phyloP scores from a whole-genome alignment of 495 filamentous ascomycete species.

The Filosporella fistucella region DNA sequence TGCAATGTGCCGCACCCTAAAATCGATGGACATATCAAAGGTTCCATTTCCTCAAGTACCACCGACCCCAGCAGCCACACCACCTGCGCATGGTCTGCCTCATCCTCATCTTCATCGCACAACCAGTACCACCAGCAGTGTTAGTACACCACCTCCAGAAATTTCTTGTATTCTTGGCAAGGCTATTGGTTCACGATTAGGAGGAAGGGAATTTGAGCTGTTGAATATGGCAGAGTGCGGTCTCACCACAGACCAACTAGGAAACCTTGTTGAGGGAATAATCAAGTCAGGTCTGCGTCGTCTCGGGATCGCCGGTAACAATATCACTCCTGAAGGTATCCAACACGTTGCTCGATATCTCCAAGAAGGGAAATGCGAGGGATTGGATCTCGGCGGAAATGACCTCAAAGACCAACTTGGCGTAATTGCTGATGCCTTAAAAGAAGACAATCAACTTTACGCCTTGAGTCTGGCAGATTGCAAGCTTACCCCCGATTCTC shows the following conservation, averaged over 20 bases:
- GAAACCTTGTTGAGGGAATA: conserved; percentile 69
- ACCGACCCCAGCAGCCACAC: conserved; percentile 12
- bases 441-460: conserved; percentile 58
- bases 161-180: conserved; percentile 58
- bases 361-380: conserved; percentile 71
- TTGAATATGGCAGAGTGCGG: conserved; percentile 78
- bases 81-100: background rate
- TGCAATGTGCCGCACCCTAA: conserved; percentile 81
- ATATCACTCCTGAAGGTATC: conserved; percentile 65
- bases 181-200: conserved; percentile 70
- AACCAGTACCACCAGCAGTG: conserved; percentile 11
- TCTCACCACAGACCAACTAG: conserved; percentile 63
- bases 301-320: conserved; percentile 78
- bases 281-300: conserved; percentile 68
- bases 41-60: conserved; percentile 77
- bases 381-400: conserved; percentile 92
- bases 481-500: conserved; percentile 64
- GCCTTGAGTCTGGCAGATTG: conserved; percentile 87
- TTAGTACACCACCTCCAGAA: conserved; percentile 12
- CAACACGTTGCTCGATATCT: conserved; percentile 74
- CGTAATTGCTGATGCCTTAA: conserved; percentile 57
- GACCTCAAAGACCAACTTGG: conserved; percentile 64
- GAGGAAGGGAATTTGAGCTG: conserved; percentile 72
- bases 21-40: conserved; percentile 79
- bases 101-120: conserved; percentile 14